Evolutionary conservation across 768 basidiomycete species (phyloP).

Genomic region (Pleurotus salmoneostramineus): DNA sequence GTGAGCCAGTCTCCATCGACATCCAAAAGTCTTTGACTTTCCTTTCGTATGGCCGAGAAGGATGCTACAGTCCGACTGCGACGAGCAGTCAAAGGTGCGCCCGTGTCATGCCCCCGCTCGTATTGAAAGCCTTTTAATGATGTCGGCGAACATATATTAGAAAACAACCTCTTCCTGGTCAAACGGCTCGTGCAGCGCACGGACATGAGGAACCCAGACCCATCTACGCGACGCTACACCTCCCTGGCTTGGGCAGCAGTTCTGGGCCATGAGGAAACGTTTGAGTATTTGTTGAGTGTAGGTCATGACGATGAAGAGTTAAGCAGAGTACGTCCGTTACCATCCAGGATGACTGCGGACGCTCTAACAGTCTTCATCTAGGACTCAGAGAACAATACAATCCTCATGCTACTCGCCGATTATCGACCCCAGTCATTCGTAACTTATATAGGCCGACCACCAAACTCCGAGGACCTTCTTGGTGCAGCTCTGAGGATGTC

Average conservation of each 20-base stretch:
- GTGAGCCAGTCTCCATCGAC: slow-evolving; percentile 8
- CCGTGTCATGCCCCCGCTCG: background rate
- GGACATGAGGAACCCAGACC: slow-evolving; percentile 90
- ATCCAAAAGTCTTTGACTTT: slow-evolving; percentile 10
- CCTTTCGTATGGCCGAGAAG: slow-evolving; percentile 70
- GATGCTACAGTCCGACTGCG: slow-evolving; percentile 72
- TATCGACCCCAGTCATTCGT: slow-evolving; percentile 50
- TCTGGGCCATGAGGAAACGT: slow-evolving; percentile 87
- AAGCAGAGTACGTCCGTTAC: slow-evolving; percentile 62
- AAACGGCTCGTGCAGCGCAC: slow-evolving; percentile 81
- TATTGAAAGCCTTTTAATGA: background rate
- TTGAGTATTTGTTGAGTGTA: slow-evolving; percentile 80
- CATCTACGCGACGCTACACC: slow-evolving; percentile 70
- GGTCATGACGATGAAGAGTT: slow-evolving; percentile 95
- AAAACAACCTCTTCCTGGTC: slow-evolving; percentile 93
- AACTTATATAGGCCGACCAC: slow-evolving; percentile 30
- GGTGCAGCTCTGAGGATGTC: slow-evolving; percentile 84
- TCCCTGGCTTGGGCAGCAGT: slow-evolving; percentile 91
- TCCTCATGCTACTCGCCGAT: slow-evolving; percentile 91
- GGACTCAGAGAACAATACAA: slow-evolving; percentile 92
- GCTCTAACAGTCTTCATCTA: slow-evolving; percentile 23
- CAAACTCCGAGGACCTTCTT: slow-evolving; percentile 56
- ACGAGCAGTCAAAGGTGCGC: slow-evolving; percentile 73
- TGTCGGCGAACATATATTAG: slow-evolving; percentile 34
- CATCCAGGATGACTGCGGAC: background rate